phyloP scores from a whole-genome alignment of 1,139 yeast genomes.

The Suhomyces anneliseae region DNA sequence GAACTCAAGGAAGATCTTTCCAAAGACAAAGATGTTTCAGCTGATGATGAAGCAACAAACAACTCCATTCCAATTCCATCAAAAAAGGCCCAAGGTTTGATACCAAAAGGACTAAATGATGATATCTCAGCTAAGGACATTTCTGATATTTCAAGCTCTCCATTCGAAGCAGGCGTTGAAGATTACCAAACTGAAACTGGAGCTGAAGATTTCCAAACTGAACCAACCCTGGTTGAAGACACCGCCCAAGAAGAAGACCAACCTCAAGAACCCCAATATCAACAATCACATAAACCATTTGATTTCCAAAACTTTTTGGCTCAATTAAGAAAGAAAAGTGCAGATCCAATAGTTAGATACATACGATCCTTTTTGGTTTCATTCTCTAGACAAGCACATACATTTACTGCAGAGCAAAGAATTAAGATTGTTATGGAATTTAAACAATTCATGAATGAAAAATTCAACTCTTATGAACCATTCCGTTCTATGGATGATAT shows the following conservation, averaged over 20 bases:
- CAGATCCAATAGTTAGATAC: slow-evolving; percentile 88
- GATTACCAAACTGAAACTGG: slow-evolving; percentile 1
- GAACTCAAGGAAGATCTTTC: no score
- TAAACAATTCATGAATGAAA: slow-evolving; percentile 65
- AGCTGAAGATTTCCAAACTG: neutral
- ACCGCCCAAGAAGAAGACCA: slow-evolving; percentile 1
- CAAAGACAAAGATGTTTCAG: no score
- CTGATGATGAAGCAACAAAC: neutral
- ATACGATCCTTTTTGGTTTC: slow-evolving; percentile 77
- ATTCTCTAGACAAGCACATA: slow-evolving; percentile 59
- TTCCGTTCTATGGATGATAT: slow-evolving; percentile 64
- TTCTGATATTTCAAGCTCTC: slow-evolving; percentile 6
- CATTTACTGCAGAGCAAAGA: slow-evolving; percentile 77
- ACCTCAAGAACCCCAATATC: slow-evolving; percentile 32
- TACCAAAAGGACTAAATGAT: neutral
- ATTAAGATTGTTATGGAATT: slow-evolving; percentile 74
- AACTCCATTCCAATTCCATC: neutral
- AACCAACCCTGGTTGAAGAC: neutral
- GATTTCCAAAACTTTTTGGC: slow-evolving; percentile 81
- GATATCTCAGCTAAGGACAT: slow-evolving; percentile 1
- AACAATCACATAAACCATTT: slow-evolving; percentile 54
- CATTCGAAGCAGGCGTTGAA: slow-evolving; percentile 6
- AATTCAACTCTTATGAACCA: slow-evolving; percentile 69
- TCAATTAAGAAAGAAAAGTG: slow-evolving; percentile 69
- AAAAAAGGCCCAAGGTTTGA: neutral